These are phyloP conservation scores for Betula pendula DNA, from an alignment of 306 rosid species.

Conservation along the genomic window DNA sequence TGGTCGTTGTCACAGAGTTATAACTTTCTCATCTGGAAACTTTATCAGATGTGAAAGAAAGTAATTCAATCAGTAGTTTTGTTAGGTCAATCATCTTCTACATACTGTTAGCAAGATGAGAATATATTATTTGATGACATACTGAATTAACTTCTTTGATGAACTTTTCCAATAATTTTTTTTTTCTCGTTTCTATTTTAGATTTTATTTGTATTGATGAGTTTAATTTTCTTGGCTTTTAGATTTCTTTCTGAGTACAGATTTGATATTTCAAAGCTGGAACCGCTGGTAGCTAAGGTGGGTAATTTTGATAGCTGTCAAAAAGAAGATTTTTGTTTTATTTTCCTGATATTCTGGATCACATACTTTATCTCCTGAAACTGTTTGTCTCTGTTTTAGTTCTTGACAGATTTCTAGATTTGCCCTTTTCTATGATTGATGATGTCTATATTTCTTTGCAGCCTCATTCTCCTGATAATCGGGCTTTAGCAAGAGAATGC, in stretches of 20 bases:
- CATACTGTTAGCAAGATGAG: neutral
- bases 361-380: neutral
- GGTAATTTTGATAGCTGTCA: constrained; percentile 9
- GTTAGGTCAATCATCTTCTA: neutral
- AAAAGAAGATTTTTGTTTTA: constrained; percentile 20
- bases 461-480: constrained; percentile 98
- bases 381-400: neutral
- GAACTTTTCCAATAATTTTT: neutral
- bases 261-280: constrained; percentile 81
- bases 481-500: constrained; percentile 93
- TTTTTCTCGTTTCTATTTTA: neutral
- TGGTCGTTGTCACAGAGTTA: neutral
- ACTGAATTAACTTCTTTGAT: neutral
- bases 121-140: neutral
- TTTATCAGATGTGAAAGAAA: neutral
- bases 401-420: neutral
- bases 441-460: constrained; percentile 35
- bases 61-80: neutral
- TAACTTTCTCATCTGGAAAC: neutral
- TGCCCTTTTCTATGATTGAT: constrained; percentile 15
- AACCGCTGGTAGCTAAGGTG: constrained; percentile 93
- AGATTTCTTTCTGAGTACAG: constrained; percentile 82
- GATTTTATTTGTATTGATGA: neutral
- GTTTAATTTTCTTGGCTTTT: constrained; percentile 26
- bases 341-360: neutral